Base-by-base conservation (phyloP, 164 flowering plant genomes). In the Annona squamosa region DNA sequence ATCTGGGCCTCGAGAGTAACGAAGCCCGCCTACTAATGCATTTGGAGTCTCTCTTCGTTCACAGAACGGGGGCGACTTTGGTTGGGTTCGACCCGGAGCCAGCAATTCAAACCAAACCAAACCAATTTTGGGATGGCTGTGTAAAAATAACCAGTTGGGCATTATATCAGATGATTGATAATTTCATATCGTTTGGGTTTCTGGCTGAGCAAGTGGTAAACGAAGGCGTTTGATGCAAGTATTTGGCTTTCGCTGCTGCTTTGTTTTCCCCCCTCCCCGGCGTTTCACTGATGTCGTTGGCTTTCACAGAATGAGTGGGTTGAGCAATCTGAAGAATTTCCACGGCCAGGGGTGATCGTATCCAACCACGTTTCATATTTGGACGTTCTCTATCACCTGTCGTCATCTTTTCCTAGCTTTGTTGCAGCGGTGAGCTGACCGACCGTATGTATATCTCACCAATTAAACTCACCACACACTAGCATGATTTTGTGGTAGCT, bases 301-400 rank as follows among this genome's bases (percentile, higher is more conserved):
- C 46, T 73, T 72, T 44, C 46, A 69, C 84, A 90, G 96, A 76
- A 42, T 80, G 89, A 83, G 64, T 5, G 68, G 63, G 80, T 75
- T 26, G 81, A 81, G 71, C 77, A 81, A 74, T 73, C 74, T 43
- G 86, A 85, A 75, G 89, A 84, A 74, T 46, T 74, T 70, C 93
- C 82, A 75, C 86, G 95, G 73, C 87, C 97, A 63, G 99, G 99
- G 45, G 90, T 82, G 17, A 87, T 96, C 64, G 75, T 90, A 73
- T 91, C 97, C 37, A 96, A 93, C 71, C 99, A 93, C 73, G 77
- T 96, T 18, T 91, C 97, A 2, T 84, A 96, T 80, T 65, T 96
- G 77, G 97, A 96, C 83, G 93, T 93, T 69, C 79, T 90, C 79
- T 93, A 91, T 81, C 95, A 91, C 82, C 89, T 89, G 93, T 93